Evolutionary conservation across 208 protist species (phyloP), one percentile per base, ranked within the genome.

Genomic region (Trypanosoma theileri): DNA sequence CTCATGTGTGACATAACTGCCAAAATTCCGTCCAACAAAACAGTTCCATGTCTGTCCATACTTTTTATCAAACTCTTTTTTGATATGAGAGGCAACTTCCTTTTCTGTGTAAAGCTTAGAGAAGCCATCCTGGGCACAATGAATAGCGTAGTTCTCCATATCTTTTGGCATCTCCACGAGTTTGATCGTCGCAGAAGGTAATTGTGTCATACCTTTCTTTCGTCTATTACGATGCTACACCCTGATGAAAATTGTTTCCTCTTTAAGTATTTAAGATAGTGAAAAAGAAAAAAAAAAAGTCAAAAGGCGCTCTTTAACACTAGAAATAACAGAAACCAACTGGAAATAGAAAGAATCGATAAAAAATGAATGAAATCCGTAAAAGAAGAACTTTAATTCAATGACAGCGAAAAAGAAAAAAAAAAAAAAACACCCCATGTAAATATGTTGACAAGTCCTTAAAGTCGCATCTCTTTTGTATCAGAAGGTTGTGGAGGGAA

Each of bases 1-100:
- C 81, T 99, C 99, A 77, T 99, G 99, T 0, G 98, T 99, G 41
- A 99, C 98, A 81, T 99, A 99, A 61, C 98, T 99, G 51, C 98
- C 99, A 86, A 99, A 99, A 84, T 99, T 99, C 59, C 98, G 90
- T 51, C 99, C 99, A 24, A 99, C 98, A 81, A 99, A 99, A 87
- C 98, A 99, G 84, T 99, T 99, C 98, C 98, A 99, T 31, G 98
- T 99, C 1, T 98, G 97, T 68, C 97, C 93, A 79, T 99, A 99
- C 74, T 98, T 99, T 45, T 96, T 97, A 79, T 99, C 98, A 71
- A 98, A 98, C 73, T 98, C 98, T 77, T 99, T 99, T 80, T 99
- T 99, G 71, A 99, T 98, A 79, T 98, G 97, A 3, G 95, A 92
- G 4, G 99, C 99, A 48, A 99, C 98, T 75, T 99, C 99, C 71